Evolutionary conservation across 2,329 filamentous ascomycete genomes (phyloP).

Genomic region (Scedosporium minutisporum): DNA sequence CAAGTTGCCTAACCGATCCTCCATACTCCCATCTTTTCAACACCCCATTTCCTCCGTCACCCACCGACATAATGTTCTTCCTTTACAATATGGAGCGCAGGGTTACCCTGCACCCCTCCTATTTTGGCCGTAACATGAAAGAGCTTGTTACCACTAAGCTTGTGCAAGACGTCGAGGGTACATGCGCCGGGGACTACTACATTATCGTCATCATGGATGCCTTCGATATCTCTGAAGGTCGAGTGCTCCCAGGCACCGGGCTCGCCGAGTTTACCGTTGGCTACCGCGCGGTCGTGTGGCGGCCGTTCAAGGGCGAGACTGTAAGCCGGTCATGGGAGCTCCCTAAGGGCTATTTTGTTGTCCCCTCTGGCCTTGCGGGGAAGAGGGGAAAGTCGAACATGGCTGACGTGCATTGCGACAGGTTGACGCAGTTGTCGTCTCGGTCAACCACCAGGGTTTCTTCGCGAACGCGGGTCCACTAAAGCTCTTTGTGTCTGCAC

Average conservation of each 20-base stretch:
- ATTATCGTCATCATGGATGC: slow-evolving; percentile 98
- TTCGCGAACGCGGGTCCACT: slow-evolving; percentile 76
- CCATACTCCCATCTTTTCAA: not conserved
- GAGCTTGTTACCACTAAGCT: slow-evolving; percentile 84
- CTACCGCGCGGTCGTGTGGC: slow-evolving; percentile 94
- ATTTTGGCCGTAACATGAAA: slow-evolving; percentile 89
- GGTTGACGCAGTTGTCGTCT: slow-evolving; percentile 90
- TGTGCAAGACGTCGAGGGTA: slow-evolving; percentile 87
- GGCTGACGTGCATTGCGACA: slow-evolving; percentile 28
- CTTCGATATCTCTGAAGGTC: slow-evolving; percentile 86
- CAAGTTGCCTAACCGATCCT: not conserved
- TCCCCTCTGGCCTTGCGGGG: slow-evolving; percentile 9
- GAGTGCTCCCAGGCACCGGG: slow-evolving; percentile 83
- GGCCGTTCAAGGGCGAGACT: slow-evolving; percentile 95
- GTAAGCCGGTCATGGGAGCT: slow-evolving; percentile 42
- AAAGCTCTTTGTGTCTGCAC: slow-evolving; percentile 68
- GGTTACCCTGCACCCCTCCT: slow-evolving; percentile 91
- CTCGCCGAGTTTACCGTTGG: slow-evolving; percentile 90
- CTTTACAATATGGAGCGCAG: slow-evolving; percentile 93
- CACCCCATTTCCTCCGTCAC: not conserved
- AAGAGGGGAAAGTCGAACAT: slow-evolving; percentile 10
- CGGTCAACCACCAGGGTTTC: slow-evolving; percentile 85
- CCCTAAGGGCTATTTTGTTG: slow-evolving; percentile 11
- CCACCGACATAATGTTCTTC: slow-evolving; percentile 71
- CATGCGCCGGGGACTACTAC: slow-evolving; percentile 90